Conservation (phyloP, 441 rosid genomes). For the Erodium moschatum region DNA sequence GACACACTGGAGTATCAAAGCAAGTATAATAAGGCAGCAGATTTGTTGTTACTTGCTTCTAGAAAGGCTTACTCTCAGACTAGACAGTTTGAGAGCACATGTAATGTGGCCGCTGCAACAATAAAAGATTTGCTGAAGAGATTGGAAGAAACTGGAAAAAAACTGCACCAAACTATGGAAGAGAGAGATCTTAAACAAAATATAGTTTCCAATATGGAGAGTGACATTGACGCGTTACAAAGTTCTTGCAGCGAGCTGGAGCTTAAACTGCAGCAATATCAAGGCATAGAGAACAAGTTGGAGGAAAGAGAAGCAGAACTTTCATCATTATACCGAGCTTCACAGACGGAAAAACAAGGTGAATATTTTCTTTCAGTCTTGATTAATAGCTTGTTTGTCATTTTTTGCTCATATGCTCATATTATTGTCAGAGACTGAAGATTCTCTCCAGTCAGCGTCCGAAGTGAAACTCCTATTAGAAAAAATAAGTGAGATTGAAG, state of each 20-base stretch:
- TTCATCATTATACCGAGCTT: conserved; percentile 27
- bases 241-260: conserved; percentile 41
- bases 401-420: conserved; percentile 15
- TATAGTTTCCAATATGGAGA: conserved; percentile 50
- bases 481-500: conserved; percentile 44
- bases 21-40: conserved; percentile 31
- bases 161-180: conserved; percentile 35
- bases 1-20: conserved; percentile 29
- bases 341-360: conserved; percentile 42
- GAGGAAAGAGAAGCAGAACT: conserved; percentile 52
- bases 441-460: conserved; percentile 38
- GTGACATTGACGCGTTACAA: conserved; percentile 39
- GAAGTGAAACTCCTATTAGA: conserved; percentile 49
- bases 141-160: conserved; percentile 32
- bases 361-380: conserved; percentile 2
- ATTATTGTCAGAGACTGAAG: conserved; percentile 46
- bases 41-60: conserved; percentile 41
- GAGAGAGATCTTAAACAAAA: conserved; percentile 48
- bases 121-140: conserved; percentile 56
- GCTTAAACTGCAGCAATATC: conserved; percentile 38
- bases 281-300: conserved; percentile 43
- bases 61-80: conserved; percentile 32
- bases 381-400: conserved; percentile 22
- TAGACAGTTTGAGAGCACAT: conserved; percentile 47
- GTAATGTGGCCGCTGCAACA: conserved; percentile 38